Conservation (phyloP, 352 stramenopile genomes). For the Pythium diclinum region DNA sequence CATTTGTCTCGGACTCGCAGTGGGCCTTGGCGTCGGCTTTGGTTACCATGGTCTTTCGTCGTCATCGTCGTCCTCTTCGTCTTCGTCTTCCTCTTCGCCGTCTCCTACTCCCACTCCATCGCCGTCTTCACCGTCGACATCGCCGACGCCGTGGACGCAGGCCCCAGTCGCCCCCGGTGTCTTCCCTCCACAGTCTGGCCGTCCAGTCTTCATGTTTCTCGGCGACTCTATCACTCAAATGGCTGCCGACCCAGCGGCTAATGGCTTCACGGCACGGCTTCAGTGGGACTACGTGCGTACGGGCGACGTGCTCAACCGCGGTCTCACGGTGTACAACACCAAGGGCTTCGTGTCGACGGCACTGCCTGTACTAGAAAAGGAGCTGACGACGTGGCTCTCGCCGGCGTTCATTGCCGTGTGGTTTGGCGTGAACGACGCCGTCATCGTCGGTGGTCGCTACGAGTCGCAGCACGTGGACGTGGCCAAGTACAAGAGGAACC, state of each 20-base stretch:
- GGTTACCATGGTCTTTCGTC: background rate
- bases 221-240: background rate
- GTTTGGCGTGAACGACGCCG: slow-evolving; percentile 50
- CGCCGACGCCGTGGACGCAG: background rate
- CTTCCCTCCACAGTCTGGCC: background rate
- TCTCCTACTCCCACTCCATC: background rate
- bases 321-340: slow-evolving; percentile 53
- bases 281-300: slow-evolving; percentile 37
- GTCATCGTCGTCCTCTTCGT: background rate
- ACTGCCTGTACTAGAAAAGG: slow-evolving; percentile 28
- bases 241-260: background rate
- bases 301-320: slow-evolving; percentile 49
- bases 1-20: background rate
- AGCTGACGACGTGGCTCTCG: slow-evolving; percentile 26
- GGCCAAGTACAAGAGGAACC: slow-evolving; percentile 39
- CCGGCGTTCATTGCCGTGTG: slow-evolving; percentile 37
- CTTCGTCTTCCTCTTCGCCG: background rate
- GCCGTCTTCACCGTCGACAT: background rate
- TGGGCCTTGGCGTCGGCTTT: background rate
- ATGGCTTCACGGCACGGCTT: background rate
- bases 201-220: background rate
- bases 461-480: slow-evolving; percentile 40
- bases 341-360: slow-evolving; percentile 34
- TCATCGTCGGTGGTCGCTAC: slow-evolving; percentile 29
- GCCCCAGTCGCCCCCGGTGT: background rate